Conservation (phyloP, 2,329 filamentous ascomycete species). For the Pseudogymnoascus sp. region DNA sequence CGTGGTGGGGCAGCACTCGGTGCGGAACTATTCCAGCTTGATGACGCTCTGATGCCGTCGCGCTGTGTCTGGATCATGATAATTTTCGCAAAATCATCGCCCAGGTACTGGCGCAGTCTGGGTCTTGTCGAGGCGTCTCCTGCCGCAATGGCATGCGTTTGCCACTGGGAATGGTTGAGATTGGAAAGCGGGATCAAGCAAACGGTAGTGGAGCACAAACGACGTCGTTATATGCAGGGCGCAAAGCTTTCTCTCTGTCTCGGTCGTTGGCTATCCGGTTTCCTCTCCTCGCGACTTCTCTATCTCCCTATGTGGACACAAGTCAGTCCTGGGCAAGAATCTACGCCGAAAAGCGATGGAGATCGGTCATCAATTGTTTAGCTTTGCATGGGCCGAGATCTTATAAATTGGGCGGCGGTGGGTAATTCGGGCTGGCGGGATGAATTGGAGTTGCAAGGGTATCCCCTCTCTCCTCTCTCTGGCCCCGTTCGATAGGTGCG, state of each 20-base stretch:
- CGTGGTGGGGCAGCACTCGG: background rate
- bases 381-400: slow-evolving; percentile 1
- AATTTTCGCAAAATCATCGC: background rate
- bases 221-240: background rate
- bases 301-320: background rate
- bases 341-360: background rate
- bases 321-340: background rate
- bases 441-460: background rate
- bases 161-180: background rate
- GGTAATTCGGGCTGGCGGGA: background rate
- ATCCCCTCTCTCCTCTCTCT: background rate
- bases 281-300: background rate
- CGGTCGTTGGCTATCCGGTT: background rate
- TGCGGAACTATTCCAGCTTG: background rate
- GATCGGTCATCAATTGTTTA: background rate
- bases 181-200: background rate
- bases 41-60: slow-evolving; percentile 6
- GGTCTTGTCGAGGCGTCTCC: background rate
- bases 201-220: background rate
- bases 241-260: background rate
- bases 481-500: background rate
- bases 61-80: slow-evolving; percentile 1
- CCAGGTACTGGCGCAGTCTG: background rate
- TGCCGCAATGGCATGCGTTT: background rate
- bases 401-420: slow-evolving; percentile 2